A percentile compares a stretch with the other conserved stretches of the same genome.
These are phyloP conservation scores for Daldinia concentrica DNA, from an alignment of 495 filamentous ascomycete species.

Conservation along the genomic window DNA sequence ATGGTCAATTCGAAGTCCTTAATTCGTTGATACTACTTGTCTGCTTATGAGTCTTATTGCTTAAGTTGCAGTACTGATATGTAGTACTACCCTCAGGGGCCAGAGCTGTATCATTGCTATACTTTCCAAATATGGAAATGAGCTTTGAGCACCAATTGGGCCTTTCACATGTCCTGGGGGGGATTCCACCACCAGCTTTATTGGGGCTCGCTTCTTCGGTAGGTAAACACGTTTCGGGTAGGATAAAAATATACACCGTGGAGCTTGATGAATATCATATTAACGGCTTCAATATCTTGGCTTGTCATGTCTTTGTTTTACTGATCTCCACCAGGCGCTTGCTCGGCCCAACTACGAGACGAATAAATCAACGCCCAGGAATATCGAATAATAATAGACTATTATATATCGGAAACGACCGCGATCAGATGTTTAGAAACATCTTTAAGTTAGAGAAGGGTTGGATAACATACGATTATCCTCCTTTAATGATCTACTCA, in stretches of 20 bases:
- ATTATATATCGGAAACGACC: not conserved
- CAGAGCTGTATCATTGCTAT: conserved; percentile 26
- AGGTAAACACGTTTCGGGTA: conserved; percentile 6
- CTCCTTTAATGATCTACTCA: not conserved
- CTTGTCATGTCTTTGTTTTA: conserved; percentile 28
- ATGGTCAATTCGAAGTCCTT: conserved; percentile 8
- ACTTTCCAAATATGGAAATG: conserved; percentile 44
- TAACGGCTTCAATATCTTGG: conserved; percentile 26
- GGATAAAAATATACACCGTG: conserved; percentile 25
- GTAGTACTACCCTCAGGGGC: conserved; percentile 20
- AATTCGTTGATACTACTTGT: conserved; percentile 23
- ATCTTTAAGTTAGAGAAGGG: not conserved
- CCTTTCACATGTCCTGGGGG: conserved; percentile 23
- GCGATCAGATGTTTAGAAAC: not conserved
- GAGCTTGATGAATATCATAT: not conserved
- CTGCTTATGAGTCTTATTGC: conserved; percentile 9
- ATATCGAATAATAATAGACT: not conserved
- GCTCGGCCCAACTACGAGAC: conserved; percentile 8
- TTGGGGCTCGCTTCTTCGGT: conserved; percentile 9
- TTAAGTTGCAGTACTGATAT: conserved; percentile 15
- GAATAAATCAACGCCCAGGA: not conserved
- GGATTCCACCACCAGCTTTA: conserved; percentile 20
- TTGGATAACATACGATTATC: not conserved
- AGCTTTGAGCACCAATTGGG: conserved; percentile 34
- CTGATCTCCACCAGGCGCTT: conserved; percentile 6